Percentiles rank a stretch among this genome's conserved stretches.
Evolutionary conservation across 2,329 filamentous ascomycete species (phyloP).

Genomic region (Lasiodiplodia theobromae): DNA sequence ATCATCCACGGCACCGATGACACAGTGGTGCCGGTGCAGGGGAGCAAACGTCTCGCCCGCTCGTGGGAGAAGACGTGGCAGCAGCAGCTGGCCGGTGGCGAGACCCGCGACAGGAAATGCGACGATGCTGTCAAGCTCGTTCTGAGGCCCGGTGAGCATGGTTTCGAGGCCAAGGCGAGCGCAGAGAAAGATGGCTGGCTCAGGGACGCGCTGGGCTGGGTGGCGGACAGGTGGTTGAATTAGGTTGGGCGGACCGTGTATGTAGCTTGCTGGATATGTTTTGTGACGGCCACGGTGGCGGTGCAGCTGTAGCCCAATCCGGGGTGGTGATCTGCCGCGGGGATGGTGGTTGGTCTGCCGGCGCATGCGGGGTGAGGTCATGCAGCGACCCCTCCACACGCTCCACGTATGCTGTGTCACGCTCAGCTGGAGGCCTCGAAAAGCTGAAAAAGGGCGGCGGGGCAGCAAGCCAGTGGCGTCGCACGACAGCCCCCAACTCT

Average conservation of each 20-base stretch:
- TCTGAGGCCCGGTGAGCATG: constrained; percentile 38
- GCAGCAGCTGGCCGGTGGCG: not conserved
- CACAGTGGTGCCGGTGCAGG: constrained; percentile 38
- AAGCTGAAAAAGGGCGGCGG: not conserved
- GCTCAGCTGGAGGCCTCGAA: not conserved
- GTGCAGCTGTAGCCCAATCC: not conserved
- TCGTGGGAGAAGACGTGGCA: constrained; percentile 33
- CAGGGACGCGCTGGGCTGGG: constrained; percentile 31
- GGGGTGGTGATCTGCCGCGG: not conserved
- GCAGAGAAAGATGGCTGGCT: constrained; percentile 17
- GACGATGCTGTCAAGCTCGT: constrained; percentile 34
- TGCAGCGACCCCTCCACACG: not conserved
- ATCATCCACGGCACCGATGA: constrained; percentile 44
- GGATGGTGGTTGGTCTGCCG: constrained; percentile 1
- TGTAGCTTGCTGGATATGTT: not conserved
- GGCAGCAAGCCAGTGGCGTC: not conserved
- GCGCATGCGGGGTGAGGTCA: constrained; percentile 12
- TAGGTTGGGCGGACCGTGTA: not conserved
- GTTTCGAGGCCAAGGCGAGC: constrained; percentile 37
- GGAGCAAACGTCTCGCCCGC: constrained; percentile 38
- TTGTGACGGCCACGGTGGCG: not conserved
- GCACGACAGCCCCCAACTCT: not conserved
- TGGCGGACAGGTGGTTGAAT: constrained; percentile 40
- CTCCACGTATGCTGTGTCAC: constrained; percentile 10
- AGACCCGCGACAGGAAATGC: not conserved